phyloP scores from a whole-genome alignment of 495 filamentous ascomycete genomes.

The Amniculicola lignicola region DNA sequence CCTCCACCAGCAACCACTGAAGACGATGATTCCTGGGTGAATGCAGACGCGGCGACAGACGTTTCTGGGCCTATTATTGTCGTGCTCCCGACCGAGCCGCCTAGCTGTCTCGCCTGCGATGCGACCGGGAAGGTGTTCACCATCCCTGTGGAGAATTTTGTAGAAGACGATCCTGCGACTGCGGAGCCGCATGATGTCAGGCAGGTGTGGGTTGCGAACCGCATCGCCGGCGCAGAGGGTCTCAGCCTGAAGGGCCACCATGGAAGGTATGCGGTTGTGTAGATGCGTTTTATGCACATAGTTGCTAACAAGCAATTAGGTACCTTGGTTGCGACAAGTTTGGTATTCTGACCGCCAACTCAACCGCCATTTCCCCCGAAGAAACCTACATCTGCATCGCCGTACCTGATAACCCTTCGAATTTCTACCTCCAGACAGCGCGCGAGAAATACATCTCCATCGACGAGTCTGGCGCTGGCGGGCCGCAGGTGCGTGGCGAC shows the following conservation, averaged over 20 bases:
- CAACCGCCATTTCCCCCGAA: slow-evolving; percentile 74
- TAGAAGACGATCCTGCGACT: slow-evolving; percentile 70
- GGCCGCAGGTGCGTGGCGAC: slow-evolving; percentile 63
- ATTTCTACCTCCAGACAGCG: slow-evolving; percentile 38
- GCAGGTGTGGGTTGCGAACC: slow-evolving; percentile 91
- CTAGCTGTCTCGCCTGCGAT: slow-evolving; percentile 77
- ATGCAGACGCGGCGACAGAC: slow-evolving; percentile 71
- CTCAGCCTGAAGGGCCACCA: slow-evolving; percentile 84
- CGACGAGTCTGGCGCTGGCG: slow-evolving; percentile 34
- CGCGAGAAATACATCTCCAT: slow-evolving; percentile 41
- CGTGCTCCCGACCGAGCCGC: slow-evolving; percentile 65
- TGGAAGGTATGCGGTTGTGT: slow-evolving; percentile 58
- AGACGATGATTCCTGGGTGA: slow-evolving; percentile 85
- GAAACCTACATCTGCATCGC: slow-evolving; percentile 64
- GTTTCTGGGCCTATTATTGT: slow-evolving; percentile 81
- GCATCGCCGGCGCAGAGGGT: slow-evolving; percentile 73
- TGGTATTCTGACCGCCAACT: slow-evolving; percentile 70
- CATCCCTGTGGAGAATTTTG: slow-evolving; percentile 73
- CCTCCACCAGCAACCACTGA: slow-evolving; percentile 43
- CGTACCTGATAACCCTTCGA: slow-evolving; percentile 32
- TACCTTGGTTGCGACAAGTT: slow-evolving; percentile 81
- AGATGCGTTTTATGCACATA: not conserved
- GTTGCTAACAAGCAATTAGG: slow-evolving; percentile 35
- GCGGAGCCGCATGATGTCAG: slow-evolving; percentile 92
- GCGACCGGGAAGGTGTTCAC: slow-evolving; percentile 79